Base-by-base conservation (phyloP, 164 flowering plant species). In the Nymphaea colorata region DNA sequence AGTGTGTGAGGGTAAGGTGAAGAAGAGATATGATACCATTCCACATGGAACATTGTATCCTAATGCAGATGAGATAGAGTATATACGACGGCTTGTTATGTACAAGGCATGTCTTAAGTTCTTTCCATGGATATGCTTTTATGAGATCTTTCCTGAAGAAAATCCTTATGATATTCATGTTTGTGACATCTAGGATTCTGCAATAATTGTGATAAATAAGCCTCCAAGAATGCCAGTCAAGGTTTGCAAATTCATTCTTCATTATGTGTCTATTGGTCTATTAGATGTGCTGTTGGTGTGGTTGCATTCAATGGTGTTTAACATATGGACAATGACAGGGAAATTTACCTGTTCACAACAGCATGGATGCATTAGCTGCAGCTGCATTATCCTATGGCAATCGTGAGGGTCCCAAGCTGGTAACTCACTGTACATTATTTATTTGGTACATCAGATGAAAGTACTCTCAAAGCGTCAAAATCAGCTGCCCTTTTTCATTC, bases 311-410 rank as follows among this genome's bases (percentile, higher is more conserved):
- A 61, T 61, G 14, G 2, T 61, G 5, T 25, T 55, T 55, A 16
- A 55, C 10, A 55, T 55, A 51, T 55, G 72, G 64, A 69, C 18
- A 2, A 5, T 10, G 5, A 45, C 59, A 91, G 98, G 96, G 98
- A 59, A 80, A 81, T 74, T 69, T 91, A 70, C 90, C 97, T 42
- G 86, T 93, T 81, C 98, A 93, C 78, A 93, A 93, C 72, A 86
- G 94, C 82, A 86, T 91, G 98, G 98, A 91, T 82, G 98, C 91
- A 6, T 80, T 91, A 78, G 98, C 97, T 8, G 94, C 91, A 74
- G 92, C 90, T 41, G 96, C 98, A 64, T 75, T 93, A 73, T 82
- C 90, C 43, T 91, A 86, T 72, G 87, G 82, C 71, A 71, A 81
- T 68, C 85, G 87, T 57, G 96, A 93, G 74, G 95, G 94, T 70